Conservation (phyloP, 164 flowering plant species). For the Macadamia integrifolia region DNA sequence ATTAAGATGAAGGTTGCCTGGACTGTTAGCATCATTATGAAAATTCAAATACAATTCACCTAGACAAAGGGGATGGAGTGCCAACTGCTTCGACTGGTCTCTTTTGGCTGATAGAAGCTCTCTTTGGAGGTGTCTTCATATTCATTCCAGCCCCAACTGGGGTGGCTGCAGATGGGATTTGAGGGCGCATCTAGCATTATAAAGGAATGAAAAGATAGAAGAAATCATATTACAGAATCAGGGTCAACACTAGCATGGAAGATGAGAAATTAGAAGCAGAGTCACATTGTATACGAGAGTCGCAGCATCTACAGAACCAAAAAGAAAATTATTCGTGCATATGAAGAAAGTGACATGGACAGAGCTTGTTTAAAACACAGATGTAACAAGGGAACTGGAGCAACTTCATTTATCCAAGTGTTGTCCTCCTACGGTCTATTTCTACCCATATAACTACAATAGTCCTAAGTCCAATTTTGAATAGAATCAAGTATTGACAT, state of each 20-base stretch:
- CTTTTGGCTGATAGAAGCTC: slow-evolving; percentile 73
- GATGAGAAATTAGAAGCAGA: too few species aligned
- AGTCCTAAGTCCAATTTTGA: too few species aligned
- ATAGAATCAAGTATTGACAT: too few species aligned
- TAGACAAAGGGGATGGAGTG: slow-evolving; percentile 55
- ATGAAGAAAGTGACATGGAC: too few species aligned
- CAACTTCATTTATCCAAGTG: too few species aligned
- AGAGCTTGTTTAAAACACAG: too few species aligned
- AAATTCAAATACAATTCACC: slow-evolving; percentile 28
- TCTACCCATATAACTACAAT: too few species aligned
- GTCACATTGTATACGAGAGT: too few species aligned
- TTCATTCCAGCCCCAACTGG: slow-evolving; percentile 34
- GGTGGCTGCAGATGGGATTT: slow-evolving; percentile 39
- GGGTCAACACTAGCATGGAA: not conserved
- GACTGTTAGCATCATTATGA: not conserved
- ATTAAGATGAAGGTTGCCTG: not conserved
- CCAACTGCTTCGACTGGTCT: slow-evolving; percentile 69
- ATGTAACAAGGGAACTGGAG: too few species aligned
- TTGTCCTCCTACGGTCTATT: too few species aligned
- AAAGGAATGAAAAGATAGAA: not conserved
- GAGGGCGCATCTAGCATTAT: slow-evolving; percentile 36
- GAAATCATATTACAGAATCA: not conserved
- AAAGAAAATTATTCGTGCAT: too few species aligned
- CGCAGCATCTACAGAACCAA: too few species aligned
- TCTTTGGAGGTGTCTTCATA: slow-evolving; percentile 57